Evolutionary conservation across 257 asterid genomes (phyloP), one percentile per base, ranked within the genome.

Genomic region (Parsonsia alboflavescens): DNA sequence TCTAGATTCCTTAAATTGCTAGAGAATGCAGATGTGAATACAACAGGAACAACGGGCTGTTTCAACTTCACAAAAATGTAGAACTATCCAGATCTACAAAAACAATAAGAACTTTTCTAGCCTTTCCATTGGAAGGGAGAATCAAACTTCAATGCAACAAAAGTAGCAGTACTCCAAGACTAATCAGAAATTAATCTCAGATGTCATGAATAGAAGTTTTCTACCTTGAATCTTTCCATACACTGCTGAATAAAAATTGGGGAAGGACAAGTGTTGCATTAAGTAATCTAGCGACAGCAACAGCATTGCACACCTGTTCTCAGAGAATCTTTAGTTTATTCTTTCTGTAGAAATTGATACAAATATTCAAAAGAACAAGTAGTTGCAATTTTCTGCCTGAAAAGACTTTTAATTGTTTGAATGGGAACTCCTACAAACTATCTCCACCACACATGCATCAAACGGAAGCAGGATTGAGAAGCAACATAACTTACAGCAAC

Each of bases 241-340:
- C 99, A 36, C 91, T 90, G 90, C 97, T 92, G 87, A 89, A 95
- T 96, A 95, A 82, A 83, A 95, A 89, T 58, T 77, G 85, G 57
- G 99, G 98, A 82, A 95, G 90, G 84, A 95, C 96, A 76, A 95
- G 97, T 6, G 94, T 89, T n/a, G 99, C 97, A 83, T 95, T 86
- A 75, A 95, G 97, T 80, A 95, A 89, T 84, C 99, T 88, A 72
- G 98, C 96, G 80, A 95, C 79, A 81, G 99, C 92, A 80, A 95
- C 99, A 59, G 92, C 96, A 92, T 95, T 95, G 93, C 99, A 95
- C 48, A 95, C 86, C 99, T 95, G 92, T 86, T 75, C 71, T 48
- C 59, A 79, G 70, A 64, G 72, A 69, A 56, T 19, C 17, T 41
- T 26, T 2, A 54, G 15, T 21, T 2, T 22, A 21, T 56, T 39